Base-by-base conservation (phyloP, 2,329 filamentous ascomycete genomes). In the Fusarium torreyae region DNA sequence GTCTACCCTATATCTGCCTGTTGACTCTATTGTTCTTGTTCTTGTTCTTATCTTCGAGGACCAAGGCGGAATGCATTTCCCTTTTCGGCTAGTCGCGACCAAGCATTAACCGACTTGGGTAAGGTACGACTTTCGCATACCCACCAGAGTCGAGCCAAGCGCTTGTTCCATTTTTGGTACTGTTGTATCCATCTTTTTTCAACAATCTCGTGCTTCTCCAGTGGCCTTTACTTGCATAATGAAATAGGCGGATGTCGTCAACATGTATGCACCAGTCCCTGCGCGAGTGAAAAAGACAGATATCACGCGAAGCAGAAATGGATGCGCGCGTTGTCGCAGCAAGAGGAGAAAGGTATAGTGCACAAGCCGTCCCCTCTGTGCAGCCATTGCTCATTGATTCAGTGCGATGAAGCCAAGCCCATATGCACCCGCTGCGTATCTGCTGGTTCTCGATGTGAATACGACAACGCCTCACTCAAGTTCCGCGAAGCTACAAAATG, bases 211-310 rank as follows among this genome's bases (percentile, higher is more conserved):
- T 31, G 28, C 28, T 31, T 13, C 28, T 31, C 10, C 10, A 10
- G 28, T 11, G 5, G 13, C 28, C 9, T 10, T 28, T 28, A 28
- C 7, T 28, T 28, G 28, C 28, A 28, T 28, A 28, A 28, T 10
- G 28, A 10, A 10, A 28, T 28, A 28, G 9, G 9, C 28, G 28
- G 4, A 5, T 31, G 10, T 31, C 10, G 5, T 31, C 10, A 36
- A 8, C 6, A 36, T 36, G 34, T 36, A 46, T 17, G 17, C 26
- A 22, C 44, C 44, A 34, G 44, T n/a, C 33, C 44, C 44, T 10
- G 28, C 44, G 20, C 44, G 44, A 15, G 44, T 46, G 28, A 49
- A 49, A 4, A 49, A 49, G 15, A 49, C 45, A 10, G 33, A 49
- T 17, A 49, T 49, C 14, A 49, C 45, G 17, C 31, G 45, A 20